These are phyloP conservation scores for Astrothelium macrocarpum DNA, from an alignment of 495 filamentous ascomycete genomes.

Conservation along the genomic window DNA sequence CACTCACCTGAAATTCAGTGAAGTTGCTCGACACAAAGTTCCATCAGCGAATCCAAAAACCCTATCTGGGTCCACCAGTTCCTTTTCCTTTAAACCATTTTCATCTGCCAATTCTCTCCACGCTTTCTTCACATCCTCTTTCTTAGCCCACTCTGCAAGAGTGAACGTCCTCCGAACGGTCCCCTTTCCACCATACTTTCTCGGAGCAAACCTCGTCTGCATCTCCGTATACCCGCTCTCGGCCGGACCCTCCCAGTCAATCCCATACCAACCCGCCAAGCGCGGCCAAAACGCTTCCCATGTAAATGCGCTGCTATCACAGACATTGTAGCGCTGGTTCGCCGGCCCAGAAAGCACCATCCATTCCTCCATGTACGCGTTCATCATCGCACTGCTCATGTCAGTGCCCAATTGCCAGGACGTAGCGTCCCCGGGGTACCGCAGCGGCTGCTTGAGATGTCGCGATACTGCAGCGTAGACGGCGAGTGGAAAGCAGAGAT, in stretches of 20 bases:
- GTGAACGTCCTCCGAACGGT: constrained; percentile 31
- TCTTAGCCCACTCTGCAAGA: constrained; percentile 38
- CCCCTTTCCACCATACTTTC: constrained; percentile 18
- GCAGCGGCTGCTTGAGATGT: constrained; percentile 27
- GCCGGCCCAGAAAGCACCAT: constrained; percentile 27
- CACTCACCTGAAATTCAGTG: constrained; percentile 21
- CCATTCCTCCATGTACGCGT: constrained; percentile 42
- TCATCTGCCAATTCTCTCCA: constrained; percentile 32
- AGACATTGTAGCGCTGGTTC: constrained; percentile 31
- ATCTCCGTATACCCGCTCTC: constrained; percentile 19
- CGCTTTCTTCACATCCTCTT: constrained; percentile 36
- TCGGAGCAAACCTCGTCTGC: constrained; percentile 15
- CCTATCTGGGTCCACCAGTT: constrained; percentile 24
- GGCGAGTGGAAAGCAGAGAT: constrained; percentile 34
- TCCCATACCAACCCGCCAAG: constrained; percentile 38
- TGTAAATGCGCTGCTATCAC: constrained; percentile 37
- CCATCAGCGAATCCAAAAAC: constrained; percentile 31
- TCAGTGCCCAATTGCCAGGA: constrained; percentile 36
- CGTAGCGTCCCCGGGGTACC: constrained; percentile 32
- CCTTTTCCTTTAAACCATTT: constrained; percentile 24
- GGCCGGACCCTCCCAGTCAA: constrained; percentile 24
- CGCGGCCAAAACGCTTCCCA: constrained; percentile 41
- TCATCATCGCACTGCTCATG: constrained; percentile 31
- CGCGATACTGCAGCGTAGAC: constrained; percentile 38
- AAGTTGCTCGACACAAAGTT: constrained; percentile 14